Base-by-base conservation (phyloP, 345 rosid species). In the Aethionema arabicum region DNA sequence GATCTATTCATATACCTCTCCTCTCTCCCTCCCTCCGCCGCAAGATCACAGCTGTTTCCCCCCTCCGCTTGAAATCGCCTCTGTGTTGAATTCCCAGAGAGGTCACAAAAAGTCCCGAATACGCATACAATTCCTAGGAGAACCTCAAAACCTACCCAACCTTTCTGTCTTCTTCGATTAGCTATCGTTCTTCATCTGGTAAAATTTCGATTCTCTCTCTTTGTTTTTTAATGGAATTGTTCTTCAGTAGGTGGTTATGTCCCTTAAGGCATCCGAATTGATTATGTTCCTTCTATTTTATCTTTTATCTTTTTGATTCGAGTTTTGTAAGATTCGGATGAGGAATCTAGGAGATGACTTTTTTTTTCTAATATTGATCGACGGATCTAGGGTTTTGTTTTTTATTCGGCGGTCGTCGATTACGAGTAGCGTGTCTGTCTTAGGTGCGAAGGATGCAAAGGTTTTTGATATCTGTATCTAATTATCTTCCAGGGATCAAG, bases 1-100 rank as follows among this genome's bases (percentile, higher is more conserved):
- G 45, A 65, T 16, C 52, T 72, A 38, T 45, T n/a, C 52, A 69
- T 49, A 36, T 50, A 29, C 8, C 70, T 51, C 31, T 10, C 59
- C 40, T 51, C 32, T 51, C 32, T 13, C 13, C 7, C 8, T 11
- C 5, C 8, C 3, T 0, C 14, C 29, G 41, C 40, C 47, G 2
- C 49, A 49, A 40, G 12, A 16, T 27, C 27, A 38, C 32, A 39
- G 32, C 61, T 58, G 29, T 3, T 43, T 21, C 67, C 53, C 73
- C 40, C 33, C 4, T 43, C 14, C 16, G 7, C 42, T 15, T 13
- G 6, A 11, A 43, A 43, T 43, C 4, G 14, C 15, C 3, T 43
- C 47, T 43, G 15, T 41, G 15, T 37, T 41, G 46, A 69, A 11
- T 36, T 29, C 38, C 30, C 9, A n/a, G 11, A 10, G 6, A 37